Conservation (phyloP, 805 yeast species). For the Candida ovalis region DNA sequence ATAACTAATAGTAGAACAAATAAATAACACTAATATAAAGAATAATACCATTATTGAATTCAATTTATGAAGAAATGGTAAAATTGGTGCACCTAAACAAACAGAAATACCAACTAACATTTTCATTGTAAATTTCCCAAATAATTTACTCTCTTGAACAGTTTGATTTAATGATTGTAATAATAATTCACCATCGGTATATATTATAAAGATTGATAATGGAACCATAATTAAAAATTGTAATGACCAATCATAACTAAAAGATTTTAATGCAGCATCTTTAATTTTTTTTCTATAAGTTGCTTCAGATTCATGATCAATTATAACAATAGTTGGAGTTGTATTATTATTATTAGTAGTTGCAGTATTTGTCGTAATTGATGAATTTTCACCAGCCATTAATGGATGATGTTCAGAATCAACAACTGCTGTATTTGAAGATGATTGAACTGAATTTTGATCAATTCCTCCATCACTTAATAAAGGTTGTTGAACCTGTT, state of each 20-base stretch:
- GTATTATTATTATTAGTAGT: not conserved
- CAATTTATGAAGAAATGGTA: constrained; percentile 69
- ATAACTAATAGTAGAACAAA: constrained; percentile 37
- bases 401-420: constrained; percentile 24
- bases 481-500: constrained; percentile 1
- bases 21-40: constrained; percentile 35
- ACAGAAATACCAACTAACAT: constrained; percentile 34
- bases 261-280: constrained; percentile 36
- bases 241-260: constrained; percentile 75
- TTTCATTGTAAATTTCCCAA: constrained; percentile 38
- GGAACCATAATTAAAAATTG: constrained; percentile 74
- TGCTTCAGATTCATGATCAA: constrained; percentile 26
- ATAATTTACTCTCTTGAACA: constrained; percentile 55
- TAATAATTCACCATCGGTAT: constrained; percentile 50
- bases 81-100: constrained; percentile 43
- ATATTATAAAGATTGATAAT: constrained; percentile 48
- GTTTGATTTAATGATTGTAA: constrained; percentile 68
- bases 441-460: constrained; percentile 16
- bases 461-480: not conserved
- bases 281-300: constrained; percentile 25
- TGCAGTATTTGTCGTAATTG: not conserved
- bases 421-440: constrained; percentile 10
- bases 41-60: constrained; percentile 49
- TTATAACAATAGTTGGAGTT: constrained; percentile 17
- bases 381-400: constrained; percentile 9